A percentile compares a stretch with the other conserved stretches of the same genome.
phyloP scores from a whole-genome alignment of 768 basidiomycete species.

The Auricularia sp. region DNA sequence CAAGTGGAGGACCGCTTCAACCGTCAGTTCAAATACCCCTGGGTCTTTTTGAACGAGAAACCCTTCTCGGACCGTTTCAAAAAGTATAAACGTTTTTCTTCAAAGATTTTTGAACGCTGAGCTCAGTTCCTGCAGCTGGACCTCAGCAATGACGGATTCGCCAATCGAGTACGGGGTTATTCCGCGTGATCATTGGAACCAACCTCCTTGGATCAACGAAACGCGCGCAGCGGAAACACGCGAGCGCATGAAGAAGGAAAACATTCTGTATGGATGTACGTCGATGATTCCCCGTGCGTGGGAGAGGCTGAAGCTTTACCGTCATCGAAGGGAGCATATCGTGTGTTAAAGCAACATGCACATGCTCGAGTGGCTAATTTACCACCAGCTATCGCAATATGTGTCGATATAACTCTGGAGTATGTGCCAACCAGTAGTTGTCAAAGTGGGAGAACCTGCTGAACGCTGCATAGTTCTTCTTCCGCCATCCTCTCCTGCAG shows the following conservation, averaged over 20 bases:
- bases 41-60: conserved; percentile 78
- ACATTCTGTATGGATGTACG: conserved; percentile 45
- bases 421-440: conserved; percentile 26
- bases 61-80: conserved; percentile 68
- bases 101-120: conserved; percentile 1
- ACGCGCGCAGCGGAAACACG: conserved; percentile 45
- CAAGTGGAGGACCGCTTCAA: conserved; percentile 60
- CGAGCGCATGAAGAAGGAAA: conserved; percentile 48
- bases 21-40: conserved; percentile 59
- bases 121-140: conserved; percentile 16
- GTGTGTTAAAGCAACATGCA: conserved; percentile 30
- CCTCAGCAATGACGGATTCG: conserved; percentile 36
- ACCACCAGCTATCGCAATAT: conserved; percentile 66
- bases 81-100: conserved; percentile 25
- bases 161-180: conserved; percentile 34
- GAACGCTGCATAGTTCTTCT: conserved; percentile 57
- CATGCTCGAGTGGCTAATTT: neutral
- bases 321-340: conserved; percentile 53
- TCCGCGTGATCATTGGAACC: conserved; percentile 34
- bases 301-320: neutral
- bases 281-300: conserved; percentile 4
- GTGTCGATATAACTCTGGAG: conserved; percentile 92
- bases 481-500: conserved; percentile 63
- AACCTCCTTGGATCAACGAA: conserved; percentile 75
- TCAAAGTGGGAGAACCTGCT: neutral